phyloP scores from a whole-genome alignment of 2,329 filamentous ascomycete genomes.

The Fusarium torulosum region DNA sequence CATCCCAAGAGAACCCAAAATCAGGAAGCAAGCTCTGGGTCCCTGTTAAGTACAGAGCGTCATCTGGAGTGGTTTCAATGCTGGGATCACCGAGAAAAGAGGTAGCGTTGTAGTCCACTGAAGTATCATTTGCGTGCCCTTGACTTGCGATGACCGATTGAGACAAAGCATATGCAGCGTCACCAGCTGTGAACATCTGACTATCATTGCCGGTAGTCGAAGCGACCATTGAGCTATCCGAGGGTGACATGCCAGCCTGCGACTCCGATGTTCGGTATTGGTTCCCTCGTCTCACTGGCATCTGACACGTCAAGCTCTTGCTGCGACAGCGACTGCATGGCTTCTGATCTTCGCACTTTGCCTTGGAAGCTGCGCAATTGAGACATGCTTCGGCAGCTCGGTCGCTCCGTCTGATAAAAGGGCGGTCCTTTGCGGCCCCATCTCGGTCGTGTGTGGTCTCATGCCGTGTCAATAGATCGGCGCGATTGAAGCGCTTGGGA shows the following conservation, averaged over 20 bases:
- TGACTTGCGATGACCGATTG: constrained; percentile 30
- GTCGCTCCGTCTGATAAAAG: constrained; percentile 46
- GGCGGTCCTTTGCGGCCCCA: constrained; percentile 45
- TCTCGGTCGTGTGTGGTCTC: constrained; percentile 48
- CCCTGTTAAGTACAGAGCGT: constrained; percentile 32
- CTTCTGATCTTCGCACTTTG: constrained; percentile 48
- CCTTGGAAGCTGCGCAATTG: constrained; percentile 47
- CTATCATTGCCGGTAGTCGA: constrained; percentile 37
- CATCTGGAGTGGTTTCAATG: constrained; percentile 29
- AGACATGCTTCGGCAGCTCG: constrained; percentile 47
- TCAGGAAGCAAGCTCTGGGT: constrained; percentile 36
- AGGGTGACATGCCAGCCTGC: constrained; percentile 43
- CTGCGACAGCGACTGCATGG: constrained; percentile 46
- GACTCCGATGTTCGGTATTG: constrained; percentile 47
- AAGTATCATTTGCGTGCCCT: constrained; percentile 27
- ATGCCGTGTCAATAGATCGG: constrained; percentile 46
- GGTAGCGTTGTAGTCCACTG: constrained; percentile 32
- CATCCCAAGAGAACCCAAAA: constrained; percentile 41
- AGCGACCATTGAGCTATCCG: constrained; percentile 41
- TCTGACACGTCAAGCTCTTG: constrained; percentile 46
- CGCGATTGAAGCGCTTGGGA: constrained; percentile 47
- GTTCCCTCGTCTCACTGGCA: constrained; percentile 44
- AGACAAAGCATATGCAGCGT: constrained; percentile 31
- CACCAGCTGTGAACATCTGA: constrained; percentile 33
- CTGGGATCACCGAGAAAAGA: constrained; percentile 33